A percentile compares a stretch with the other conserved stretches of the same genome.
Evolutionary conservation across 345 rosid genomes (phyloP).

Genomic region (sweet orange (Citrus sinensis)): DNA sequence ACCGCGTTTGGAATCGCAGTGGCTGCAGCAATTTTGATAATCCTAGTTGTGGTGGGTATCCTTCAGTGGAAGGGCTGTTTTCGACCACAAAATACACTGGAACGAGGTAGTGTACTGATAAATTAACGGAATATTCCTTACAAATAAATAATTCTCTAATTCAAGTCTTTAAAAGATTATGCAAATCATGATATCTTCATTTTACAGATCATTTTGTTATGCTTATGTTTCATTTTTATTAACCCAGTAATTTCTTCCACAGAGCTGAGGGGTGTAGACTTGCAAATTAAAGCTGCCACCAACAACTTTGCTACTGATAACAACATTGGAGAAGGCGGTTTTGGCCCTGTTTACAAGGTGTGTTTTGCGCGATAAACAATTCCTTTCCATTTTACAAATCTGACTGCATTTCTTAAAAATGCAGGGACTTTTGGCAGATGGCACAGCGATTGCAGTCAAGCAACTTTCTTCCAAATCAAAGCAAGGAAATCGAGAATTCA

Average conservation of each 20-base stretch:
- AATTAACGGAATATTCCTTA: background rate
- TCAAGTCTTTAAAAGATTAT: background rate
- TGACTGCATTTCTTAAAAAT: background rate
- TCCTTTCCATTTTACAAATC: background rate
- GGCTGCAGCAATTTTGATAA: conserved; percentile 18
- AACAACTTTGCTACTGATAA: conserved; percentile 23
- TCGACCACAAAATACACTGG: conserved; percentile 27
- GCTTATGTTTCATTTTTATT: background rate
- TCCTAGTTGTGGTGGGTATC: conserved; percentile 30
- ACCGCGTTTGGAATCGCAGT: conserved; percentile 20
- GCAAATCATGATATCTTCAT: too few species aligned
- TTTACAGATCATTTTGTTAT: background rate
- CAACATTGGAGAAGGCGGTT: conserved; percentile 41
- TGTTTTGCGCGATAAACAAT: background rate
- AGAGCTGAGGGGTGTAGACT: conserved; percentile 23
- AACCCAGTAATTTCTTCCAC: background rate
- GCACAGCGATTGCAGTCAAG: conserved; percentile 53
- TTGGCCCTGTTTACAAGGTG: conserved; percentile 34
- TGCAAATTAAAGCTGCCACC: conserved; percentile 29
- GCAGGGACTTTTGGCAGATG: conserved; percentile 54
- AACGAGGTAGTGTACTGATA: conserved; percentile 17
- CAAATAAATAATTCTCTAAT: background rate
- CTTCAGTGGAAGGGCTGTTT: conserved; percentile 51
- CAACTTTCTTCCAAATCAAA: conserved; percentile 64
- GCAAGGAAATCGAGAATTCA: conserved; percentile 63